Evolutionary conservation across 352 stramenopile species (phyloP), one percentile per base, ranked within the genome.

Genomic region (Pseudoperonospora humuli): DNA sequence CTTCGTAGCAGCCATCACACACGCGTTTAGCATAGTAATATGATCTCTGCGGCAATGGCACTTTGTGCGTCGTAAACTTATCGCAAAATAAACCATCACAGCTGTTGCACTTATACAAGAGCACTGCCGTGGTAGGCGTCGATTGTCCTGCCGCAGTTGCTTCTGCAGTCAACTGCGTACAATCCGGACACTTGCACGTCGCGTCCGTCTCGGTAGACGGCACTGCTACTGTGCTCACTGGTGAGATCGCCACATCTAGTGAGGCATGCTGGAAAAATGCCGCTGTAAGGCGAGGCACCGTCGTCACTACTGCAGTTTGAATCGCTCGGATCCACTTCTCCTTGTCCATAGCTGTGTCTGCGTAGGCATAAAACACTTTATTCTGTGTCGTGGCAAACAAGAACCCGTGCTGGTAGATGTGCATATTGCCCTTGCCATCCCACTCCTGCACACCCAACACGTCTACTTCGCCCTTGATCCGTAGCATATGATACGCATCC

Each of bases 391-490:
- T 93, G 10, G 78, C 81, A 48, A 93, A 93, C 6, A 96, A 51
- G 45, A 96, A 93, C 3, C 85, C 85, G 52, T 90, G 67, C 45
- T 84, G 65, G 53, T 96, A 96, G 44, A 91, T 93, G 70, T 93
- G 81, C 75, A 92, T 93, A 56, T 93, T 93, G 48, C 81, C 85
- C 56, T 94, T 93, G 46, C 85, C 85, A 46, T 96, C 85, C 85
- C 85, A 96, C 44, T 95, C 81, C 55, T 93, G 84, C 13, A 93
- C 85, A 13, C 84, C 85, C 14, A 96, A 54, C 21, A 95, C 81
- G 51, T 95, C 80, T 17, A 92, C 83, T 40, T 93, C 75, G 38
- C 79, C 75, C 50, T 93, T 91, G 31, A 93, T 61, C 5, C 76
- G 75, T 45, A 93, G 69, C 75, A 92, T 88, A 47, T 89, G 77